These are phyloP conservation scores for Penicillium sp. DNA, from an alignment of 2,329 filamentous ascomycete species.

Conservation along the genomic window DNA sequence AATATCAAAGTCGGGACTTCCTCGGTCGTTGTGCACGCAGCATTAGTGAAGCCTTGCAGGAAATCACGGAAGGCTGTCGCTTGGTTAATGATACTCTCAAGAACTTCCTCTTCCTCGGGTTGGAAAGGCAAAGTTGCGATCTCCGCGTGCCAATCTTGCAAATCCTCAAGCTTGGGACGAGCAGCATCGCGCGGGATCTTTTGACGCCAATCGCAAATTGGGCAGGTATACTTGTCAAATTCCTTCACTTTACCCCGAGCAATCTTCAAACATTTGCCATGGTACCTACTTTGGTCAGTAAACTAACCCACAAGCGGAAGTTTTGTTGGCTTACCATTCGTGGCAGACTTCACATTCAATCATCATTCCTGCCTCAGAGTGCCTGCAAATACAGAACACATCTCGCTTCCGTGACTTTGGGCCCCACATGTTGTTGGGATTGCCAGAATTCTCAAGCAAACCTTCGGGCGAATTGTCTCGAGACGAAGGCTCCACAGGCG, in stretches of 20 bases:
- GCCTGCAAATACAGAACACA: constrained; percentile 95
- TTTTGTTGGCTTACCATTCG: constrained; percentile 69
- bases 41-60: constrained; percentile 76
- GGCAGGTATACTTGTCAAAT: constrained; percentile 96
- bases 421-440: constrained; percentile 31
- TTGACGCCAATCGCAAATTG: constrained; percentile 95
- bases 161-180: constrained; percentile 88
- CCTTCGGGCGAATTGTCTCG: constrained; percentile 68
- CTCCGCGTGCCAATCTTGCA: constrained; percentile 80
- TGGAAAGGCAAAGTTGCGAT: constrained; percentile 81
- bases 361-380: constrained; percentile 96
- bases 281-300: constrained; percentile 65
- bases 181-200: constrained; percentile 96
- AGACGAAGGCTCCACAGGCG: constrained; percentile 88
- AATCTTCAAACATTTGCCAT: constrained; percentile 97
- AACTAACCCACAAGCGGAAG: background rate
- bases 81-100: constrained; percentile 81
- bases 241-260: constrained; percentile 97
- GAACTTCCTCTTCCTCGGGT: constrained; percentile 85
- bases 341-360: constrained; percentile 98
- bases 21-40: constrained; percentile 73
- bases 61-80: constrained; percentile 81
- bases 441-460: constrained; percentile 45
- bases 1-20: constrained; percentile 90
- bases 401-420: constrained; percentile 63